Conservation (phyloP, 1,284 basidiomycete species). For the Leccinum subfulvum region DNA sequence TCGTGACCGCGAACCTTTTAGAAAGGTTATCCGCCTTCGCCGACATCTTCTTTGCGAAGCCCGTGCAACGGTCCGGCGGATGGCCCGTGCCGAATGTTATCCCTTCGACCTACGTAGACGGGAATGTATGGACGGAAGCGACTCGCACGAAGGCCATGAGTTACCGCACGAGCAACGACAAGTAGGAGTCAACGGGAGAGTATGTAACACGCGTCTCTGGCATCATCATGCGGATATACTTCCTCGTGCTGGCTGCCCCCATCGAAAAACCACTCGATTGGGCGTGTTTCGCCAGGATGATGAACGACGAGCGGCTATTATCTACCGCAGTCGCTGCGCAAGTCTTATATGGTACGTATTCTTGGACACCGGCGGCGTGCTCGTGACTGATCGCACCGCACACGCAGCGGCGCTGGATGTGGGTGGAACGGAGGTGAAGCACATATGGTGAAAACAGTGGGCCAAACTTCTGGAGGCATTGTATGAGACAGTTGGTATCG, state of each 20-base stretch:
- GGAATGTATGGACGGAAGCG: conserved; percentile 48
- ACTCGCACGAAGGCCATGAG: conserved; percentile 72
- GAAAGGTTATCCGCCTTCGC: conserved; percentile 46
- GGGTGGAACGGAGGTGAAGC: conserved; percentile 57
- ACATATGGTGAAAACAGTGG: conserved; percentile 69
- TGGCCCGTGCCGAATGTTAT: conserved; percentile 64
- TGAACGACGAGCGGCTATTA: conserved; percentile 50
- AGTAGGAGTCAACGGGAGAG: conserved; percentile 55
- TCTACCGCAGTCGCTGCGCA: conserved; percentile 56
- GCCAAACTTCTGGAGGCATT: no score
- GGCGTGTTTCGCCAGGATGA: conserved; percentile 65
- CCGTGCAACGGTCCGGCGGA: conserved; percentile 78
- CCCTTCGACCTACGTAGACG: conserved; percentile 48
- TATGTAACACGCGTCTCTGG: conserved; percentile 79
- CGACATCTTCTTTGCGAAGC: conserved; percentile 79
- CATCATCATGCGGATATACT: conserved; percentile 81
- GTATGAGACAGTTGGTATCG: no score
- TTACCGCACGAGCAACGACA: conserved; percentile 41
- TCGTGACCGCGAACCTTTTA: conserved; percentile 54
- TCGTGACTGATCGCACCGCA: conserved; percentile 15
- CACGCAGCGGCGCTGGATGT: conserved; percentile 70
- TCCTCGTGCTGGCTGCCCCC: conserved; percentile 64
- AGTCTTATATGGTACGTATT: conserved; percentile 63
- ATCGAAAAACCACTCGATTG: conserved; percentile 51
- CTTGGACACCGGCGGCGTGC: conserved; percentile 1